These are phyloP conservation scores for Penicillium vulpinum DNA, from an alignment of 2,329 filamentous ascomycete species.

Conservation along the genomic window DNA sequence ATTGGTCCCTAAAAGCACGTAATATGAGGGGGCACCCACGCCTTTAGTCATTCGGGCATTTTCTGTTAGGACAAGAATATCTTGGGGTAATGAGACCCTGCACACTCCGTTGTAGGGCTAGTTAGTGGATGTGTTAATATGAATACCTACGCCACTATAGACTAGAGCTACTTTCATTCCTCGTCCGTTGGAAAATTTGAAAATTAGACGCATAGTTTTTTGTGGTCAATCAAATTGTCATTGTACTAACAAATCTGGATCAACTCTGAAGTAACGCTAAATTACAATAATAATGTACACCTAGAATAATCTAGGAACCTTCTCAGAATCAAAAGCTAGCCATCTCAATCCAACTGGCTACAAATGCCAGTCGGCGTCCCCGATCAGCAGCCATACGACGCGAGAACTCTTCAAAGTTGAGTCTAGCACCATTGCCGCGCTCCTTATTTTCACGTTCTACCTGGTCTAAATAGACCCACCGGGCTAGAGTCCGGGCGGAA, in stretches of 20 bases:
- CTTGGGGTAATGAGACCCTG: background rate
- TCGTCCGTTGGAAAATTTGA: background rate
- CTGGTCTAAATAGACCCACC: slow-evolving; percentile 56
- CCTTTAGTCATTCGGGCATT: too few relatives aligned
- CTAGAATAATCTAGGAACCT: background rate
- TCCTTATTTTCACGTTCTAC: slow-evolving; percentile 68
- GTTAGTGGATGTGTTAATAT: background rate
- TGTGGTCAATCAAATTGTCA: background rate
- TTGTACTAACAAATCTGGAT: background rate
- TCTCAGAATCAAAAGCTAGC: slow-evolving; percentile 60
- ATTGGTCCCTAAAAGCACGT: background rate
- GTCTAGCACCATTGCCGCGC: slow-evolving; percentile 71
- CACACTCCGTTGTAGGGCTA: background rate
- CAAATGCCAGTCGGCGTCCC: slow-evolving; percentile 70
- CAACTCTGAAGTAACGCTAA: background rate
- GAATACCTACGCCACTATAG: background rate
- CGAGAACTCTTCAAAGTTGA: slow-evolving; percentile 80
- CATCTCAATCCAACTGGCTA: slow-evolving; percentile 88
- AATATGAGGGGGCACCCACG: background rate
- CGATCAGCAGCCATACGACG: slow-evolving; percentile 68
- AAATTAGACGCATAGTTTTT: background rate
- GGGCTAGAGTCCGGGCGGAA: slow-evolving; percentile 43
- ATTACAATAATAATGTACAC: slow-evolving; percentile 8
- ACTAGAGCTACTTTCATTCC: too few relatives aligned
- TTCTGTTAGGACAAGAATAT: background rate